Evolutionary conservation across 345 rosid species (phyloP), one percentile per base, ranked within the genome.

Genomic region (Eucalyptus victrix): DNA sequence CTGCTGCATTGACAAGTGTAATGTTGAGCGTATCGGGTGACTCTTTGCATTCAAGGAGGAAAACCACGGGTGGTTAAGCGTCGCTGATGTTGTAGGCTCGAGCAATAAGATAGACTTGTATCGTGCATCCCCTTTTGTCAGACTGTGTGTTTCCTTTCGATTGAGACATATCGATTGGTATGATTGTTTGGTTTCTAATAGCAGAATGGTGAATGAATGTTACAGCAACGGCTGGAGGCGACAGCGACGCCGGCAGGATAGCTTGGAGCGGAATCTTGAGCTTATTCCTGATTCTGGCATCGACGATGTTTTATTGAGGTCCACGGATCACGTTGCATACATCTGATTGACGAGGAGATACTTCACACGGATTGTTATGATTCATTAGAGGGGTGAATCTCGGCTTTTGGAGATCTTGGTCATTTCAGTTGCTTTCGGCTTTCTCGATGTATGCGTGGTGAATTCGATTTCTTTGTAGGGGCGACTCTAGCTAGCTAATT

Each of bases 271-370:
- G 88, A 14, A 30, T 86, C 32, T 80, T 58, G 6, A 11, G 86
- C 86, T 65, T 76, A 44, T 50, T 89, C 90, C 56, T 89, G n/a
- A 12, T 87, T 51, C 54, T 80, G 56, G 88, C 90, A 51, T 86
- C 80, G 18, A 72, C 80, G 47, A 8, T 89, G 90, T 60, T 87
- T 54, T 87, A 72, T 40, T 89, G 89, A 88, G 87, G 49, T 62
- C 49, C 44, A 4, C 10, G 9, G 85, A 3, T 76, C 7, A 40
- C 8, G 15, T 37, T 37, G 47, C 47, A 76, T 40, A 76, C 47
- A 3, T 40, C 83, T 12, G 47, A 40, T 72, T 3, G 81, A 34
- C 23, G 7, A 10, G 28, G 47, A 19, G 45, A 11, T 37, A 19
- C 83, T 76, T 76, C 16, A 21, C 47, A 11, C 15, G 5, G 83